Evolutionary conservation across 805 yeast species (phyloP).

Genomic region (Phaffomyces thermotolerans): DNA sequence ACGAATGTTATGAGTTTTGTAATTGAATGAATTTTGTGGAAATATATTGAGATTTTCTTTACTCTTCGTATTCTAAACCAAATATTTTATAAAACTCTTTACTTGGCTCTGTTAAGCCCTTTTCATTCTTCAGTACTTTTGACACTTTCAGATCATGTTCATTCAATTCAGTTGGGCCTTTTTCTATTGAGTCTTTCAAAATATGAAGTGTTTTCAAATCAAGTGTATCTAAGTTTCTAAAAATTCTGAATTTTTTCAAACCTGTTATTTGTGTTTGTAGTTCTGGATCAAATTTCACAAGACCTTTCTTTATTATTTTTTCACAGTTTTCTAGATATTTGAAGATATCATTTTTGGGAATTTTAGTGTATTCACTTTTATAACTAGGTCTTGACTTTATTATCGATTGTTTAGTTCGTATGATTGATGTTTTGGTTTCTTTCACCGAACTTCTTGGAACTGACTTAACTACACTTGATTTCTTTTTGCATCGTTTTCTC

Average conservation of each 20-base stretch:
- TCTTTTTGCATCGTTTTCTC: too few species aligned
- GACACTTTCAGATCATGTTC: background rate
- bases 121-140: slow-evolving; percentile 5
- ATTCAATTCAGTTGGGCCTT: slow-evolving; percentile 6
- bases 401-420: background rate
- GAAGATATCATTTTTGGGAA: background rate
- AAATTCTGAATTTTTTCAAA: slow-evolving; percentile 11
- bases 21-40: too few species aligned
- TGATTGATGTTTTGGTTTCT: background rate
- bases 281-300: slow-evolving; percentile 4
- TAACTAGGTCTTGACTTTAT: background rate
- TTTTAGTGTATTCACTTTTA: background rate
- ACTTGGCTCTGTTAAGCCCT: background rate
- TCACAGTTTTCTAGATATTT: background rate
- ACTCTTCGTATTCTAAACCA: slow-evolving; percentile 3
- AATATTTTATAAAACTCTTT: slow-evolving; percentile 4
- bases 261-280: slow-evolving; percentile 8
- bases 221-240: slow-evolving; percentile 11
- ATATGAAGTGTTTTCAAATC: slow-evolving; percentile 11
- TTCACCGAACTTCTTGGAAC: too few species aligned
- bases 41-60: background rate
- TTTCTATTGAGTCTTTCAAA: slow-evolving; percentile 8
- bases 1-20: too few species aligned
- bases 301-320: slow-evolving; percentile 6
- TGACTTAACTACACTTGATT: too few species aligned